Conservation (phyloP, 208 protist species). For the Porcisia deanei region DNA sequence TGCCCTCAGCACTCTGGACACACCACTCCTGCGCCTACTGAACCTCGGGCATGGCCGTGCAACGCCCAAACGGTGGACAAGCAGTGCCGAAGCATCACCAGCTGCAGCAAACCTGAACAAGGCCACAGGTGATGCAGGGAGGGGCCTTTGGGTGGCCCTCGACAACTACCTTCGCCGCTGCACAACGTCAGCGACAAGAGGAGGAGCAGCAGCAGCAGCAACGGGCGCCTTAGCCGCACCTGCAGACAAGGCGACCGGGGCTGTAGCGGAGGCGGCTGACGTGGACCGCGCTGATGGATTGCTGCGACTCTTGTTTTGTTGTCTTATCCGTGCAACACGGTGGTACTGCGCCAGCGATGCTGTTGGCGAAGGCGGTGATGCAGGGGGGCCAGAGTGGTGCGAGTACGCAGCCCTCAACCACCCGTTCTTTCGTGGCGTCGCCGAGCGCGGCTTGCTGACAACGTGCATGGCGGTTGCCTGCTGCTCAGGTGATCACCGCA, state of each 20-base stretch:
- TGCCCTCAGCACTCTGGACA: constrained; percentile 23
- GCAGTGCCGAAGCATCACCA: not conserved
- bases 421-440: constrained; percentile 51
- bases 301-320: constrained; percentile 20
- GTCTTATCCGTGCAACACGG: constrained; percentile 8
- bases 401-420: constrained; percentile 36
- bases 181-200: not conserved
- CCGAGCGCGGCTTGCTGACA: constrained; percentile 51
- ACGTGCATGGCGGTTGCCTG: constrained; percentile 15
- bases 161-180: constrained; percentile 13
- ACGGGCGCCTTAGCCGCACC: not conserved
- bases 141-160: constrained; percentile 8
- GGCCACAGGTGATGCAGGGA: not conserved
- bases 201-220: not conserved
- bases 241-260: constrained; percentile 14
- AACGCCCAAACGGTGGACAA: not conserved
- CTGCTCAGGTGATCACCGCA: not conserved
- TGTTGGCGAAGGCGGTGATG: not conserved
- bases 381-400: not conserved
- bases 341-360: not conserved
- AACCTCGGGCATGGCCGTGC: not conserved
- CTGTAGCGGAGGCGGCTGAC: constrained; percentile 20
- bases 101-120: not conserved
- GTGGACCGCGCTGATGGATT: constrained; percentile 24
- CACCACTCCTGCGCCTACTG: constrained; percentile 36